Conservation (phyloP, 169 alveolate genomes). For the Sarcocystis neurona region DNA sequence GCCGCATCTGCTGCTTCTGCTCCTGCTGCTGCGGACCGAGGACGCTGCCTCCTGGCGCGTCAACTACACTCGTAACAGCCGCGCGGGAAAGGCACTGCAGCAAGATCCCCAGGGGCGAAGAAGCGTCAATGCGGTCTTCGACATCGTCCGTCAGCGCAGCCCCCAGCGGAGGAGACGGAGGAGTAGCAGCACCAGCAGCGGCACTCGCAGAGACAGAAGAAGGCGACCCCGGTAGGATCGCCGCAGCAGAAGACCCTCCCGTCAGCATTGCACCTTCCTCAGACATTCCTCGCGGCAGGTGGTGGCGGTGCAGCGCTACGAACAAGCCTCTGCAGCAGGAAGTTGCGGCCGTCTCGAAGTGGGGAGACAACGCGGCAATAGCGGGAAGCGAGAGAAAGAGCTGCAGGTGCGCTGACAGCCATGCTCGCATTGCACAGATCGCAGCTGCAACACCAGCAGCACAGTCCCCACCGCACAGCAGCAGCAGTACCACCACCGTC, state of each 20-base stretch:
- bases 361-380: no score
- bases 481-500: no score
- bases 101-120: neutral
- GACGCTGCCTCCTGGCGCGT: constrained; percentile 41
- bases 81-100: neutral
- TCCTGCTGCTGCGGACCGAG: constrained; percentile 41
- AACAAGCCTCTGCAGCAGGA: no score
- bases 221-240: neutral
- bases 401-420: constrained; percentile 13
- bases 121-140: neutral
- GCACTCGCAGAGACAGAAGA: neutral
- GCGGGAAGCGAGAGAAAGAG: neutral
- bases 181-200: neutral
- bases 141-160: no score
- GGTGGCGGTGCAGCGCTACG: no score
- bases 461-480: no score
- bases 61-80: neutral
- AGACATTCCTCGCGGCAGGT: no score
- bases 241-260: neutral
- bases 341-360: no score
- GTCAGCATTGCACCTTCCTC: neutral
- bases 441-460: no score
- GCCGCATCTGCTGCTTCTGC: constrained; percentile 10
- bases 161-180: neutral
- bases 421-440: neutral